Evolutionary conservation across 768 basidiomycete species (phyloP), one percentile per base, ranked within the genome.

Genomic region (Scleroderma citrinum): DNA sequence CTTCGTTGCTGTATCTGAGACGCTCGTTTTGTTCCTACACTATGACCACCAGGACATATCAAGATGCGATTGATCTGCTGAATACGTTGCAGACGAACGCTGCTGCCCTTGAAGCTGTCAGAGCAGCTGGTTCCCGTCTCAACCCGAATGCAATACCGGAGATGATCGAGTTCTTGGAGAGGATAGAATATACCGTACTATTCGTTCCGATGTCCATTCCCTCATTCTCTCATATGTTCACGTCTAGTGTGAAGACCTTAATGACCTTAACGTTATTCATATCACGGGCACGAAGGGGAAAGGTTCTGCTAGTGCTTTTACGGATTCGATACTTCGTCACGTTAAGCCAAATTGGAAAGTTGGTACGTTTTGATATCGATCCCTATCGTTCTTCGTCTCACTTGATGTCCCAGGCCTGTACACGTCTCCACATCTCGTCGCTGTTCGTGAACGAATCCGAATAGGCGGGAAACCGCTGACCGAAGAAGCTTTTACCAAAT

Each of bases 271-370:
- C 66, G 92, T 95, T 49, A 80, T 98, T 41, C 95, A 99, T 71
- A 83, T 99, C 56, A 94, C 95, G 8, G 95, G 95, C 3, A 98
- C 96, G 4, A 99, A 99, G 69, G 95, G 95, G 30, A 99, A 99
- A 66, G 95, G 95, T 7, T 98, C 95, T 3, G 93, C 96, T 1
- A 91, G 89, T 55, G 95, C 96, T 7, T 98, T 98, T 59, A 79
- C 81, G 4, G 87, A 92, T 58, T 89, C 87, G 10, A 83, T 97
- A 46, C 72, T 98, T 44, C 80, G 90, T n/a, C 75, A 78, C 51
- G 68, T 76, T n/a, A 77, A 70, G 55, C 85, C 93, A 7, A 69
- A 75, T 2, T 89, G 85, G 74, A 93, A 83, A 73, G 79, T 89
- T 54, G 95, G 92, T 89, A 61, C 55, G 82, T 59, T 14, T 29